Conservation (phyloP, 495 filamentous ascomycete genomes). For the Gamarada debralockiae region DNA sequence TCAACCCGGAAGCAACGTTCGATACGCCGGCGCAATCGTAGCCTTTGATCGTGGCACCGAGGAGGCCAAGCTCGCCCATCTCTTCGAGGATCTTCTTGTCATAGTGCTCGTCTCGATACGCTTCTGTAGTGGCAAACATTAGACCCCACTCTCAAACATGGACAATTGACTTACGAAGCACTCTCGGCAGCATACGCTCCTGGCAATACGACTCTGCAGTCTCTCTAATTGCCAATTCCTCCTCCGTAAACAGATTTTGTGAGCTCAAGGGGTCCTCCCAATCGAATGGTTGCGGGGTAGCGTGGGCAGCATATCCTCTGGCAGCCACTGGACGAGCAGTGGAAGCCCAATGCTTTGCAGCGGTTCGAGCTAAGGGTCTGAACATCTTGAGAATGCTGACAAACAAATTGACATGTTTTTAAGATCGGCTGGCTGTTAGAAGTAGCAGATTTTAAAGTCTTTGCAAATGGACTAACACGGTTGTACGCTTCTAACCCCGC, state of each 20-base stretch:
- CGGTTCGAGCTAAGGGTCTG: constrained; percentile 31
- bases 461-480: no score
- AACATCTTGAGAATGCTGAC: constrained; percentile 31
- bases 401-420: constrained; percentile 1
- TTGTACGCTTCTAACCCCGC: neutral
- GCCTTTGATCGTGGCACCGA: constrained; percentile 87
- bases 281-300: constrained; percentile 59
- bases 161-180: constrained; percentile 64
- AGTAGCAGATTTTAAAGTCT: no score
- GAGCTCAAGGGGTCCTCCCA: constrained; percentile 88
- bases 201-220: constrained; percentile 92
- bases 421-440: neutral
- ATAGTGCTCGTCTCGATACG: constrained; percentile 91
- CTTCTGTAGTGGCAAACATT: constrained; percentile 58
- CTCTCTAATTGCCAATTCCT: constrained; percentile 85
- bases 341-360: constrained; percentile 30
- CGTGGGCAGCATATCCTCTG: constrained; percentile 33
- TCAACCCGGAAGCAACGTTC: constrained; percentile 85
- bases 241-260: constrained; percentile 73
- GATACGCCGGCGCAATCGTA: constrained; percentile 94
- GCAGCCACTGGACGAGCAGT: constrained; percentile 20
- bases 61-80: constrained; percentile 92
- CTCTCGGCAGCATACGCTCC: constrained; percentile 76
- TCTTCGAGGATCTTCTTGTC: constrained; percentile 84
- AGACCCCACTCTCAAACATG: neutral